Base-by-base conservation (phyloP, 73 alveolate genomes). In the Loxodes magnus region DNA sequence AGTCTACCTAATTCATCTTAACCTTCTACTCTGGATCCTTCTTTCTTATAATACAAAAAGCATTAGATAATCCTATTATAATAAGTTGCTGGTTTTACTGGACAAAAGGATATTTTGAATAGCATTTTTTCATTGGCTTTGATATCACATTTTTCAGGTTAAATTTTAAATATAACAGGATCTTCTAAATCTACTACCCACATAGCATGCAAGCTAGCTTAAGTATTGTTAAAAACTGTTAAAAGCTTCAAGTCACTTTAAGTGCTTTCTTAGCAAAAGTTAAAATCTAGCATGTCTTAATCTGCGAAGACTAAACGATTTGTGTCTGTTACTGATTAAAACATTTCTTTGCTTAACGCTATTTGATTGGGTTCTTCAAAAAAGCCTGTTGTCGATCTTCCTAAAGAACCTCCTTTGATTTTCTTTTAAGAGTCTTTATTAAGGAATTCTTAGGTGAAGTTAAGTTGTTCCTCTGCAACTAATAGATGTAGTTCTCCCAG, bases 321-420 rank as follows among this genome's bases (percentile, higher is more conserved):
- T 9, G 57, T 79, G 5, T 76, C 46, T 17, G 67, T 67, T 22
- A 71, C 41, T 22, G 65, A 79, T 6, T 73, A 49, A 60, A 85
- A 56, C 88, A 85, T 65, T 66, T 85, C 96, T 42, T 85, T 85
- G 56, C 69, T 88, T 16, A 80, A 81, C 5, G 84, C 95, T 14
- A 80, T 82, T 44, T 82, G 64, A 41, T 74, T 85, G n/a, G 96
- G 96, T 44, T 75, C 90, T 25, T 80, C 85, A 27, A 67, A 59
- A 20, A 91, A 85, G 4, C 66, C 56, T 33, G 43, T 37, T 3
- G 71, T n/a, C n/a, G n/a, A n/a, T n/a, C n/a, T n/a, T n/a, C n/a
- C n/a, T n/a, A n/a, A n/a, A n/a, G n/a, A n/a, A n/a, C n/a, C n/a
- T n/a, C n/a, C n/a, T n/a, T n/a, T n/a, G n/a, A n/a, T n/a, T n/a